A percentile compares a stretch with the other conserved stretches of the same genome.
Evolutionary conservation across 768 basidiomycete species (phyloP).

Genomic region (Phaeotremella skinneri): DNA sequence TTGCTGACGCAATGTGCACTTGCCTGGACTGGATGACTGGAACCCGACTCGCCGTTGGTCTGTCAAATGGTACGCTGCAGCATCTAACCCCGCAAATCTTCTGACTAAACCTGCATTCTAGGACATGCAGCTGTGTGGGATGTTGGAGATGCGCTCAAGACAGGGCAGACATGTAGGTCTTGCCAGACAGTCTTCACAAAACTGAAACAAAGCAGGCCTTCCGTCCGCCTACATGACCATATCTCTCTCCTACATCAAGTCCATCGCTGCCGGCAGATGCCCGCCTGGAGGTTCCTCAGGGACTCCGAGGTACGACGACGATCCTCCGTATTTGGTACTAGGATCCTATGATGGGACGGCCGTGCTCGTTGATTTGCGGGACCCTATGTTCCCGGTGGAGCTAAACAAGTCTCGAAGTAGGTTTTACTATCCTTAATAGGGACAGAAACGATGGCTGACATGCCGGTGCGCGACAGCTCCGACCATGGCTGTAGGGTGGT

Average conservation of each 20-base stretch:
- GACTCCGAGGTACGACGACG: conserved; percentile 17
- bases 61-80: conserved; percentile 66
- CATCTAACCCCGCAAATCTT: not conserved
- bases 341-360: conserved; percentile 33
- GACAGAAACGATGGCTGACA: conserved; percentile 9
- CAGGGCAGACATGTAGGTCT: conserved; percentile 19
- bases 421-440: conserved; percentile 3
- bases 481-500: conserved; percentile 31
- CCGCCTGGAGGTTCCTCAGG: conserved; percentile 25
- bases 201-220: conserved; percentile 15
- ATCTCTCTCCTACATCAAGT: conserved; percentile 23
- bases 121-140: conserved; percentile 49
- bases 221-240: conserved; percentile 28
- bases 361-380: conserved; percentile 31
- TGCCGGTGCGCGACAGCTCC: conserved; percentile 20
- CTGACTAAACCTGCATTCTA: conserved; percentile 16
- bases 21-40: conserved; percentile 88
- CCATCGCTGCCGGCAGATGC: conserved; percentile 16
- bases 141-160: conserved; percentile 34
- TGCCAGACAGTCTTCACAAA: not conserved
- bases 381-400: conserved; percentile 23
- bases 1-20: conserved; percentile 74
- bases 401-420: conserved; percentile 30
- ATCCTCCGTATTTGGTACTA: conserved; percentile 26
- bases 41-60: conserved; percentile 74